Percentiles rank a stretch among this genome's conserved stretches.
These are phyloP conservation scores for Panicum virgatum DNA, from an alignment of 202 grass and related monocot genomes.

Conservation along the genomic window DNA sequence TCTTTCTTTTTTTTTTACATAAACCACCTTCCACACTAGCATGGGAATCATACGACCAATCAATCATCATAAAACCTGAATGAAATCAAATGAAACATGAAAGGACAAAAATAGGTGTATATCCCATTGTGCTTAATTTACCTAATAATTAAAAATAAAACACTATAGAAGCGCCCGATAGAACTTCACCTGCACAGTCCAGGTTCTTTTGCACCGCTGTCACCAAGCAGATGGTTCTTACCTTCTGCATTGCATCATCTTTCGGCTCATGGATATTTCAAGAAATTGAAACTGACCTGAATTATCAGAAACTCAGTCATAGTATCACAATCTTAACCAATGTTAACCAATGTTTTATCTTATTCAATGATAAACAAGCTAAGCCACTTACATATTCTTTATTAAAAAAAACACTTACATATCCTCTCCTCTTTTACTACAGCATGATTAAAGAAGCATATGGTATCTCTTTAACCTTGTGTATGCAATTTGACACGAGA, in stretches of 20 bases:
- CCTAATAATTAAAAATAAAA: no score
- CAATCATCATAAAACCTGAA: no score
- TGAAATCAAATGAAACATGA: no score
- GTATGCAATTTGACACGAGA: no score
- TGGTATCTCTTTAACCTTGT: no score
- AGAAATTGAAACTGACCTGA: neutral
- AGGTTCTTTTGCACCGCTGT: slow-evolving; percentile 43
- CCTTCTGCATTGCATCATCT: slow-evolving; percentile 49
- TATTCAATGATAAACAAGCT: neutral
- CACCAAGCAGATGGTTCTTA: neutral
- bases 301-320: neutral
- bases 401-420: no score
- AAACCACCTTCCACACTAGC: no score
- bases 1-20: no score
- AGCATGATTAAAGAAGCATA: slow-evolving; percentile 58
- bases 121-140: no score
- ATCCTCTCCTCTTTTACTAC: slow-evolving; percentile 51
- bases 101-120: neutral
- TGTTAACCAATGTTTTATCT: slow-evolving; percentile 8
- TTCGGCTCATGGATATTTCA: slow-evolving; percentile 29
- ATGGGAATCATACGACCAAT: no score
- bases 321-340: slow-evolving; percentile 2
- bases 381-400: slow-evolving; percentile 56
- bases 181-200: neutral
- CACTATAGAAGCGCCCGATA: slow-evolving; percentile 51